A percentile compares a stretch with the other conserved stretches of the same genome.
These are phyloP conservation scores for Kodamaea laetipori DNA, from an alignment of 805 yeast species.

Conservation along the genomic window DNA sequence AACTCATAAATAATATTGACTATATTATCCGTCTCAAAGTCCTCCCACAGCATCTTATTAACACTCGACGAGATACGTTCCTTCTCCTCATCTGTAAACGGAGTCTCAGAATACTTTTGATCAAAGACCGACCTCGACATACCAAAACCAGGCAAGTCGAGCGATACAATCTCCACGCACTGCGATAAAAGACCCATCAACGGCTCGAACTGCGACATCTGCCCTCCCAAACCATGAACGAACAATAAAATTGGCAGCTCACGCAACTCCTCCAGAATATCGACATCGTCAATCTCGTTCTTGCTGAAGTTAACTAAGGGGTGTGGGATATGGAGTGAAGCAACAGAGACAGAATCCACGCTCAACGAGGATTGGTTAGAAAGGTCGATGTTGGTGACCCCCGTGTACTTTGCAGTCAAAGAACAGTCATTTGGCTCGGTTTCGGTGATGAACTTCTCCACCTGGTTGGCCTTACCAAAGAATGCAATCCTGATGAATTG, in stretches of 20 bases:
- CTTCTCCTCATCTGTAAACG: slow-evolving; percentile 34
- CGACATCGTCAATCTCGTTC: slow-evolving; percentile 32
- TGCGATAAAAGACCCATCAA: slow-evolving; percentile 63
- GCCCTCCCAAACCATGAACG: slow-evolving; percentile 92
- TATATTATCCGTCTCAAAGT: slow-evolving; percentile 45
- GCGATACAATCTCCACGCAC: slow-evolving; percentile 61
- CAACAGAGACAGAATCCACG: slow-evolving; percentile 38
- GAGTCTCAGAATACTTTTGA: slow-evolving; percentile 19
- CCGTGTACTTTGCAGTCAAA: slow-evolving; percentile 50
- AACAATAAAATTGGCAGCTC: slow-evolving; percentile 63
- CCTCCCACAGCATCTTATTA: slow-evolving; percentile 37
- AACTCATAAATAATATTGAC: slow-evolving; percentile 42
- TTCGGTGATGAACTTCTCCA: slow-evolving; percentile 44
- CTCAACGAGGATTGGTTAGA: slow-evolving; percentile 19
- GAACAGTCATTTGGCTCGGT: slow-evolving; percentile 59
- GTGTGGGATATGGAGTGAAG: slow-evolving; percentile 51
- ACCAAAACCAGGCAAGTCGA: slow-evolving; percentile 93
- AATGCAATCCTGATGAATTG: slow-evolving; percentile 30
- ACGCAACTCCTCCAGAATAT: slow-evolving; percentile 38
- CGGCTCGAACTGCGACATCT: slow-evolving; percentile 79
- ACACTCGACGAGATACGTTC: slow-evolving; percentile 32
- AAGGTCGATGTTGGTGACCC: slow-evolving; percentile 41
- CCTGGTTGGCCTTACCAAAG: slow-evolving; percentile 28
- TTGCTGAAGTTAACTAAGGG: slow-evolving; percentile 37
- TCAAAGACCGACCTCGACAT: slow-evolving; percentile 34